Conservation (phyloP, 495 filamentous ascomycete genomes). For the Aspergillus haitiensis region DNA sequence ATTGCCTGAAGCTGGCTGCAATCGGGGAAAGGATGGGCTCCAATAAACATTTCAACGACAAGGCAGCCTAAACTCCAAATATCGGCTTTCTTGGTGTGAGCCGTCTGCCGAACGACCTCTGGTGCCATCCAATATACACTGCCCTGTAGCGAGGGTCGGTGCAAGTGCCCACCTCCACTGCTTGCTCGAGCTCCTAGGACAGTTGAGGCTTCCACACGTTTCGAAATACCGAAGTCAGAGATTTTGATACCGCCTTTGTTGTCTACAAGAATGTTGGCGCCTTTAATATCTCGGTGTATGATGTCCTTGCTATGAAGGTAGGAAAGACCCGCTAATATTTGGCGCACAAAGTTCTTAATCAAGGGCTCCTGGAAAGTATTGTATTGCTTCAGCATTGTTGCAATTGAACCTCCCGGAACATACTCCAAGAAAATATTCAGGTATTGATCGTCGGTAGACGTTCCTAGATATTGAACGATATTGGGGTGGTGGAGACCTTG, state of each 20-base stretch:
- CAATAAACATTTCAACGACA: conserved; percentile 99
- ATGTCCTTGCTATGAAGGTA: conserved; percentile 95
- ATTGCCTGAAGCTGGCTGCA: conserved; percentile 97
- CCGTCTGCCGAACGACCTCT: conserved; percentile 95
- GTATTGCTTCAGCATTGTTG: conserved; percentile 97
- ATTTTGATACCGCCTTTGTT: conserved; percentile 99
- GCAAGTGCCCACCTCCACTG: conserved; percentile 58
- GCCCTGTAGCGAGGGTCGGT: conserved; percentile 91
- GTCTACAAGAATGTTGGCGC: conserved; percentile 97
- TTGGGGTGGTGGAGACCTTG: conserved; percentile 94
- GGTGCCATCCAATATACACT: conserved; percentile 99
- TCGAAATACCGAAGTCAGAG: conserved; percentile 98
- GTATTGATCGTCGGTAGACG: conserved; percentile 83
- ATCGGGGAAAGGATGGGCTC: conserved; percentile 93
- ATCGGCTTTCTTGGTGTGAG: conserved; percentile 98
- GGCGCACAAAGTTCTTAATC: conserved; percentile 93
- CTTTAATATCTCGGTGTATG: conserved; percentile 98
- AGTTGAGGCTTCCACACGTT: conserved; percentile 84
- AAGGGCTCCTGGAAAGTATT: conserved; percentile 90
- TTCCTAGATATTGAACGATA: conserved; percentile 97
- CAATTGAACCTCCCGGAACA: conserved; percentile 94
- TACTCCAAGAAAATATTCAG: conserved; percentile 99
- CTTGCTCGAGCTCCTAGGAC: conserved; percentile 57
- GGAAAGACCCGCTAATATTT: conserved; percentile 91
- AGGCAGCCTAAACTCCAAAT: conserved; percentile 98